Evolutionary conservation across 1,284 basidiomycete genomes (phyloP), one percentile per base, ranked within the genome.

Genomic region (Ganoderma lingzhi): DNA sequence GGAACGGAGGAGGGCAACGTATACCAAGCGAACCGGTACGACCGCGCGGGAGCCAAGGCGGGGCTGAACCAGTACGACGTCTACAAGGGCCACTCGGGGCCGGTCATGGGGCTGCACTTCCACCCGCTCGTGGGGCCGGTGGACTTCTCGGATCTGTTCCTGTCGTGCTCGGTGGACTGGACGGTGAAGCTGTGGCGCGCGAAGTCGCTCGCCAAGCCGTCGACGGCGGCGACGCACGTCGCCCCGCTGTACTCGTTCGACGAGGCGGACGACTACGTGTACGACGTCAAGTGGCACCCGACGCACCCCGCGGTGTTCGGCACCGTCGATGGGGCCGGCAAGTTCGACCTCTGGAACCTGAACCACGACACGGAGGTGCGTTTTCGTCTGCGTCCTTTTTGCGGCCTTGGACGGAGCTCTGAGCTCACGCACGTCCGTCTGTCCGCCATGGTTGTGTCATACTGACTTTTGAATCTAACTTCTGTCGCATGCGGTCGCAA

Each of bases 231-330:
- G 35, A 87, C 90, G 69, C 81, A 81, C 8, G 85, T 96, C 30
- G 65, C 87, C 0, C 95, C 97, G 1, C 75, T 98, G 23, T 93
- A 96, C 79, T 95, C 94, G 56, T 98, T 98, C 76, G 97, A 99
- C 75, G 97, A 98, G 80, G 93, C 95, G 14, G 95, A 96, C 79
- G 97, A 99, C 80, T 99, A 99, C 79, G 96, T 99, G n/a, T 99
- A 98, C 82, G 97, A 99, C 81, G 96, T 96, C 62, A 93, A 92
- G 78, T 99, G 98, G 98, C 97, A 99, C 80, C 96, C 97, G 1
- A 85, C 89, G 35, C 97, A 99, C 80, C 98, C 98, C 4, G 96
- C 96, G 0, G 71, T 98, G 56, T 99, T 99, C 79, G 97, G 94
- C 17, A 91, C 90, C 4, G 98, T 96, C 1, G 97, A 99, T 80